Base-by-base conservation (phyloP, 164 flowering plant genomes). In the Paratinospora sagittata region DNA sequence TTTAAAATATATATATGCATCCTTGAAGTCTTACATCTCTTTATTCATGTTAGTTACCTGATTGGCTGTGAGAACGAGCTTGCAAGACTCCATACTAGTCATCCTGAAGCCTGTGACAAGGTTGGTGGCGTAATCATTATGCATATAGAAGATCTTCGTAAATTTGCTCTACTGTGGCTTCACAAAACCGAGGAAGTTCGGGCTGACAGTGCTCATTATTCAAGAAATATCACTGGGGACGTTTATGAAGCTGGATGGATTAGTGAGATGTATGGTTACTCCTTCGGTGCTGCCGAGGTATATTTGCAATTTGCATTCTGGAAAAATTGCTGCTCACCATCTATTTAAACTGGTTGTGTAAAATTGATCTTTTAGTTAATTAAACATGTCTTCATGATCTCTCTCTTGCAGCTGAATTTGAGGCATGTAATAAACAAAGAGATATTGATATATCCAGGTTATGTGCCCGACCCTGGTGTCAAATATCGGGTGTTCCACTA, bases 231-330 rank as follows among this genome's bases (percentile, higher is more conserved):
- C 58, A 95, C 98, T 57, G 99, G 99, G 49, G 98, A 95, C 75
- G 80, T 92, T 47, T 95, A 88, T 73, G 87, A 82, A 79, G 76
- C 92, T 77, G 99, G 99, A 23, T 95, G 98, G 99, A 91, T 92
- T 33, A 95, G 99, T 78, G 99, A 95, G 82, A 95, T 95, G 99
- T 95, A 95, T 79, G 99, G 99, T 65, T 95, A 95, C 79, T 87
- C 98, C 41, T 95, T 95, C 77, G 99, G 88, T 19, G 98, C 99
- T 16, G 99, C 99, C 45, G 98, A 95, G 99, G 99, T 95, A 89
- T 67, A n/a, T 67, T 27, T 6, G 24, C 61, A 21, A 55, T 19
- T 19, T 19, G 19, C 19, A 47, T 30, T 30, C 4, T 30, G n/a
- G n/a, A n/a, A n/a, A n/a, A n/a, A n/a, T n/a, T n/a, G n/a, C n/a